phyloP scores from a whole-genome alignment of 2,329 filamentous ascomycete species.

The Westerdykella sp. region DNA sequence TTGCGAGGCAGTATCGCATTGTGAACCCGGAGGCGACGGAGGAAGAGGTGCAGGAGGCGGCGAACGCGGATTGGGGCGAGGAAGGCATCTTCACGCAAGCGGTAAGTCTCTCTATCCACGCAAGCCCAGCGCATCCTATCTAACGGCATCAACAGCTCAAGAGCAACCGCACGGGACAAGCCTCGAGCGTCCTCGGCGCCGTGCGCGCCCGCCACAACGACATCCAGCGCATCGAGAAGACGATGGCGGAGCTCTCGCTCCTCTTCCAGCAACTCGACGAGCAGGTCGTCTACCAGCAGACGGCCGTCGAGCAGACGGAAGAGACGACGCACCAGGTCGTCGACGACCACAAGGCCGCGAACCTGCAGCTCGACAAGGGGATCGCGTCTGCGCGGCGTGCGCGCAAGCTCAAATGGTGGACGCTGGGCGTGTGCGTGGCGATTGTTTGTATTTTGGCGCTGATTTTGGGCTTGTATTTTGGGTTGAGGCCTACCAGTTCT shows the following conservation, averaged over 20 bases:
- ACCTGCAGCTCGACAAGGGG: constrained; percentile 62
- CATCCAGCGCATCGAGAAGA: constrained; percentile 72
- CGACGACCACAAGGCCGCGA: constrained; percentile 62
- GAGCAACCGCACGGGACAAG: constrained; percentile 67
- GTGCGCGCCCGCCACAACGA: constrained; percentile 79
- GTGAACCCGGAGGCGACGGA: constrained; percentile 76
- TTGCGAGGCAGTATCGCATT: constrained; percentile 73
- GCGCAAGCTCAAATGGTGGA: constrained; percentile 79
- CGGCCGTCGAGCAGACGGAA: constrained; percentile 56
- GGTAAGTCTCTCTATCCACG: too few relatives aligned
- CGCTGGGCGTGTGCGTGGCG: constrained; percentile 51
- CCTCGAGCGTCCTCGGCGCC: constrained; percentile 65
- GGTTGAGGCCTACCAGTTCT: constrained; percentile 23
- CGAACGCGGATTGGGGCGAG: constrained; percentile 66
- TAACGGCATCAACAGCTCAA: constrained; percentile 51
- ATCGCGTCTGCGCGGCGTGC: constrained; percentile 60
- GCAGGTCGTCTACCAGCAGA: constrained; percentile 66
- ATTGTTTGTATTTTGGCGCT: constrained; percentile 48
- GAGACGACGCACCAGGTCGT: constrained; percentile 60
- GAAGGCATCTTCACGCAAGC: constrained; percentile 79
- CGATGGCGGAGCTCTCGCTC: constrained; percentile 60
- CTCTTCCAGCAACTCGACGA: constrained; percentile 72
- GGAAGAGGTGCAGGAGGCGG: constrained; percentile 62
- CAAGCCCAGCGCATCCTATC: too few relatives aligned
- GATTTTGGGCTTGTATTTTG: constrained; percentile 46